phyloP scores from a whole-genome alignment of 2,329 filamentous ascomycete genomes.

The Aspergillus floridensis region DNA sequence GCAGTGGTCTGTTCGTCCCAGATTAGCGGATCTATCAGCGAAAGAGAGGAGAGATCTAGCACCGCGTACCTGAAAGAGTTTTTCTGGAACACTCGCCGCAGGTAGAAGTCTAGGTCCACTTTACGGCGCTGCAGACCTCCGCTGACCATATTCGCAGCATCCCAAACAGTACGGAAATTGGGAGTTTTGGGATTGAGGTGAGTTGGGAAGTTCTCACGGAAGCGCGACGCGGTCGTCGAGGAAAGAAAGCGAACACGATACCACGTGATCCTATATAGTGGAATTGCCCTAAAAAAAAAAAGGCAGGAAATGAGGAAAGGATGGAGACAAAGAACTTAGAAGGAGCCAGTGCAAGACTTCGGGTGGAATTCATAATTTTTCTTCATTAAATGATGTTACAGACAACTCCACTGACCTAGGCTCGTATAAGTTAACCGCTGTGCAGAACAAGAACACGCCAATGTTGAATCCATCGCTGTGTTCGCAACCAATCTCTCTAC shows the following conservation, averaged over 20 bases:
- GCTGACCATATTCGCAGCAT: slow-evolving; percentile 32
- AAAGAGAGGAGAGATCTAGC: background rate
- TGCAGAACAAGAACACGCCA: slow-evolving; percentile 7
- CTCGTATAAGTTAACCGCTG: slow-evolving; percentile 5
- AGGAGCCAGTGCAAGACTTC: background rate
- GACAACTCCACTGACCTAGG: too few relatives aligned
- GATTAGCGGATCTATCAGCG: background rate
- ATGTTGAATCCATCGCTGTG: slow-evolving; percentile 1
- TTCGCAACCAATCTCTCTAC: slow-evolving; percentile 7
- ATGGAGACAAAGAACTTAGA: background rate
- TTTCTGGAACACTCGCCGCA: slow-evolving; percentile 72
- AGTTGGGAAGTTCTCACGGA: background rate
- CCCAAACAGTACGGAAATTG: slow-evolving; percentile 2
- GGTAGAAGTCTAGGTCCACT: slow-evolving; percentile 69
- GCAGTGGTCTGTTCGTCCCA: slow-evolving; percentile 62
- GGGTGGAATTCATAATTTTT: too few relatives aligned
- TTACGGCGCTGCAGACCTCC: slow-evolving; percentile 27
- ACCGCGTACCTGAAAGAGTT: slow-evolving; percentile 62
- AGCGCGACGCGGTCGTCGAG: slow-evolving; percentile 9
- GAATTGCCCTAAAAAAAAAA: slow-evolving; percentile 4
- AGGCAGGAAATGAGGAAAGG: background rate
- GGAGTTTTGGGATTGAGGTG: background rate
- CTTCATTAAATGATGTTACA: background rate
- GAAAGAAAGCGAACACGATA: slow-evolving; percentile 15
- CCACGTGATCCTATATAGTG: slow-evolving; percentile 27